Evolutionary conservation across 2,329 filamentous ascomycete genomes (phyloP).

Genomic region (Alternaria viburni): DNA sequence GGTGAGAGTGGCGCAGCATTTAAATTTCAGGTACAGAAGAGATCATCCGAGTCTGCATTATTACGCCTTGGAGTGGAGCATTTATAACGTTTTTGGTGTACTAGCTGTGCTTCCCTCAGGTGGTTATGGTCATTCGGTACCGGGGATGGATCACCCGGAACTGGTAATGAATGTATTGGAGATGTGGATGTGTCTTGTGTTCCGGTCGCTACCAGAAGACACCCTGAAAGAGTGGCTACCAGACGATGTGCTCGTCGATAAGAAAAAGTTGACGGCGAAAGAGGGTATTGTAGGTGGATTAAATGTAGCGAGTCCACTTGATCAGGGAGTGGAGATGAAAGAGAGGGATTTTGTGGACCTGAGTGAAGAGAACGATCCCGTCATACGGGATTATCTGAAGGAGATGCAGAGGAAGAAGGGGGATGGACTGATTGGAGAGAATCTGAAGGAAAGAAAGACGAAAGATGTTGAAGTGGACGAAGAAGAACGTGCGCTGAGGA

Average conservation of each 20-base stretch:
- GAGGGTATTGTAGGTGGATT: conserved; percentile 30
- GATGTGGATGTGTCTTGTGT: conserved; percentile 46
- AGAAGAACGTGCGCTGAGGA: background rate
- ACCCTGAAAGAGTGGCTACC: conserved; percentile 34
- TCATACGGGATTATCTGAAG: conserved; percentile 30
- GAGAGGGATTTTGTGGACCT: conserved; percentile 32
- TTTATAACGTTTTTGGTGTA: conserved; percentile 37
- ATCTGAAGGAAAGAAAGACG: background rate
- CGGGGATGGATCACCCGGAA: conserved; percentile 34
- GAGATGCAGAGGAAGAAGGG: background rate
- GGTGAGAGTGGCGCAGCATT: conserved; percentile 36
- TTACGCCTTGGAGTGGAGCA: conserved; percentile 36
- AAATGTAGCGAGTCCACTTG: conserved; percentile 42
- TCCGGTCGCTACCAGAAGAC: conserved; percentile 29
- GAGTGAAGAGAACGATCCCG: conserved; percentile 24
- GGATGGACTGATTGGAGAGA: background rate
- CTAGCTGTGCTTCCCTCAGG: conserved; percentile 26
- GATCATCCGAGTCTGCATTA: conserved; percentile 46
- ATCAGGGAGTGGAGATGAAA: conserved; percentile 28
- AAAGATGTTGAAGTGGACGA: background rate
- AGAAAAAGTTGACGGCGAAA: conserved; percentile 10
- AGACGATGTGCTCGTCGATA: background rate
- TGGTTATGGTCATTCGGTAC: conserved; percentile 16
- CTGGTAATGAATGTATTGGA: conserved; percentile 44
- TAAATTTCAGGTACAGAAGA: conserved; percentile 43